Evolutionary conservation across 2,329 filamentous ascomycete species (phyloP).

Genomic region (Phoma sp.): DNA sequence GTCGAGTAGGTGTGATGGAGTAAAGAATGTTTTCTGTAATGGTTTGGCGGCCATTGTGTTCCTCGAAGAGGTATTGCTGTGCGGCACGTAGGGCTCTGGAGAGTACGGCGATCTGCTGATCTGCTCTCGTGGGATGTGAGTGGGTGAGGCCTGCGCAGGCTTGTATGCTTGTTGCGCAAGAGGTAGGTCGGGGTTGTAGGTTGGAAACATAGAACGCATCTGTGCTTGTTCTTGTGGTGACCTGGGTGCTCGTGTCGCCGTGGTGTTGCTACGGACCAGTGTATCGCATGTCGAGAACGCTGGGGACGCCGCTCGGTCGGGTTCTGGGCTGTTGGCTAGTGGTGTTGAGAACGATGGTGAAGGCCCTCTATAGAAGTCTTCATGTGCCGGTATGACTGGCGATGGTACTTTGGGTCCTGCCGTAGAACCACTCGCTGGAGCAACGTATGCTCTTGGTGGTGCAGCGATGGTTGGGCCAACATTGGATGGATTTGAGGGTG

Average conservation of each 20-base stretch:
- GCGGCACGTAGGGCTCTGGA: conserved; percentile 54
- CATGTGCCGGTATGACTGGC: conserved; percentile 22
- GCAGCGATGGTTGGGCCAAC: conserved; percentile 28
- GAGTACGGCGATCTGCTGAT: conserved; percentile 71
- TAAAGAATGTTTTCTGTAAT: conserved; percentile 46
- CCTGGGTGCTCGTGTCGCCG: conserved; percentile 35
- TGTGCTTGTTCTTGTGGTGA: conserved; percentile 49
- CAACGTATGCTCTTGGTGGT: conserved; percentile 39
- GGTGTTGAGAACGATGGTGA: conserved; percentile 16
- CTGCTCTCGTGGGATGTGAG: conserved; percentile 66
- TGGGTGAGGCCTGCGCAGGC: conserved; percentile 69
- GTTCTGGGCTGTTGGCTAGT: conserved; percentile 36
- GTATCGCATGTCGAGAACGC: conserved; percentile 46
- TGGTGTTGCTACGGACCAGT: conserved; percentile 47
- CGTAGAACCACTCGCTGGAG: conserved; percentile 29
- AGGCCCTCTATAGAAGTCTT: conserved; percentile 28
- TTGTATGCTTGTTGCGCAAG: conserved; percentile 74
- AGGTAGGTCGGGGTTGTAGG: conserved; percentile 71
- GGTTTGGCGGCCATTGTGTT: conserved; percentile 23
- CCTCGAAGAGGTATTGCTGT: conserved; percentile 43
- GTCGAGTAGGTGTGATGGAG: conserved; percentile 66
- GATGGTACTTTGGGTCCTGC: conserved; percentile 30
- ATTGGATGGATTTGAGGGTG: conserved; percentile 36
- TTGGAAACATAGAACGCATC: conserved; percentile 76
- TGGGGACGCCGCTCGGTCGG: conserved; percentile 41